Evolutionary conservation across 1,139 yeast species (phyloP), one percentile per base, ranked within the genome.

Genomic region (Candida pseudoviswanathii): DNA sequence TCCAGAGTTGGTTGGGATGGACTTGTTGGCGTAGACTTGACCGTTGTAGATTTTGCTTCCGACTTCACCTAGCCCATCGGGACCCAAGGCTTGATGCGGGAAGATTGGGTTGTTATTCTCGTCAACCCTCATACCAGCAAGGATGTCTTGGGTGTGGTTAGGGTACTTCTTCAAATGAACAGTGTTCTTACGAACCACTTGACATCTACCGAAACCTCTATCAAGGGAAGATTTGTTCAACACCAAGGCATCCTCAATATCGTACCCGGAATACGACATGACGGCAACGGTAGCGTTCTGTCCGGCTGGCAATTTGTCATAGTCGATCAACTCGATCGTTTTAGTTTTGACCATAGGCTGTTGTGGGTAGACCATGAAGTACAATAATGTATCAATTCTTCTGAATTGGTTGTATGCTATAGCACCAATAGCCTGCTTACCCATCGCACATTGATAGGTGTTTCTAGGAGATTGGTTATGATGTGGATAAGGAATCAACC

Each of bases 381-480:
- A 94, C 56, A 95, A 75, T 61, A 94, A 73, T 0, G 99, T 95
- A 65, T 94, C 99, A 59, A 94, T 94, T 70, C 99, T 84, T 65
- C 91, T 82, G 72, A 94, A 89, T 70, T 94, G 99, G 68, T 94
- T 94, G 68, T 94, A 94, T 27, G 96, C 97, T 70, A 95, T 95
- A 6, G 98, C 98, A 58, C 99, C 99, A 69, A 94, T 94, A 24
- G 99, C 99, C 74, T 94, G 99, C 75, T 94, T 94, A 84, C 99
- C 99, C 99, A 94, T 94, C 67, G 99, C 99, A 81, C 97, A 94
- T 75, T 94, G 99, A 74, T 94, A 94, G 0, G 99, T 94, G 67
- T 94, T 94, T 81, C 99, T 86, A 45, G 99, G 99, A 3, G 97
- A 91, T 75, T 94, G 99, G 68, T 94, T 94, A 68, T 94, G 99